These are phyloP conservation scores for Fagus sylvatica DNA, from an alignment of 306 rosid species.

Conservation along the genomic window DNA sequence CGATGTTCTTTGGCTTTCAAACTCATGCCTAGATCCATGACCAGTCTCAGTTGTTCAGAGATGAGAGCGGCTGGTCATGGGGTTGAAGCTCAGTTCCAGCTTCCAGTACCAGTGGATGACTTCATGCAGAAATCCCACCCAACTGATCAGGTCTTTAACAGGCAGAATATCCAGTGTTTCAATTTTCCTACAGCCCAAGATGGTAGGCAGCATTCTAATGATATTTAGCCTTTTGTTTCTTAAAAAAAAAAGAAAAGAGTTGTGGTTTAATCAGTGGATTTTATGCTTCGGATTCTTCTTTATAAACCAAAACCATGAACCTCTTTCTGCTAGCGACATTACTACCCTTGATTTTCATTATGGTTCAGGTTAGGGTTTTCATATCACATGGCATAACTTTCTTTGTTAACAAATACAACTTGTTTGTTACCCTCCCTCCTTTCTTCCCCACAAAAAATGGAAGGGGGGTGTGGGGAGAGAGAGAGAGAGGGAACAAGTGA, in stretches of 20 bases:
- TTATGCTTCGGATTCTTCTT: background rate
- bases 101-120: slow-evolving; percentile 90
- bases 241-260: no score
- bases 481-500: no score
- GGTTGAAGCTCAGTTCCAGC: slow-evolving; percentile 89
- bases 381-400: background rate
- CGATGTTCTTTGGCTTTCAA: slow-evolving; percentile 83
- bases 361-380: background rate
- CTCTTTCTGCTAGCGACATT: background rate
- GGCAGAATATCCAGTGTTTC: slow-evolving; percentile 72
- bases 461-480: no score
- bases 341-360: background rate
- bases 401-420: no score
- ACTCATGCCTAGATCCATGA: slow-evolving; percentile 91
- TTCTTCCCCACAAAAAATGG: background rate
- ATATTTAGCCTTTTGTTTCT: slow-evolving; percentile 7
- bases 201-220: slow-evolving; percentile 53
- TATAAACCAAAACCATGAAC: background rate
- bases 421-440: background rate
- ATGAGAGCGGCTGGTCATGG: slow-evolving; percentile 98
- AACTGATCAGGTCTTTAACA: slow-evolving; percentile 70
- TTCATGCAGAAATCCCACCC: slow-evolving; percentile 93
- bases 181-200: slow-evolving; percentile 75
- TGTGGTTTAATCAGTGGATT: background rate
- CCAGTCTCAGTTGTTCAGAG: slow-evolving; percentile 86